These are phyloP conservation scores for Puccinellia tenuiflora DNA, from an alignment of 176 grass and related monocot species.

Conservation along the genomic window DNA sequence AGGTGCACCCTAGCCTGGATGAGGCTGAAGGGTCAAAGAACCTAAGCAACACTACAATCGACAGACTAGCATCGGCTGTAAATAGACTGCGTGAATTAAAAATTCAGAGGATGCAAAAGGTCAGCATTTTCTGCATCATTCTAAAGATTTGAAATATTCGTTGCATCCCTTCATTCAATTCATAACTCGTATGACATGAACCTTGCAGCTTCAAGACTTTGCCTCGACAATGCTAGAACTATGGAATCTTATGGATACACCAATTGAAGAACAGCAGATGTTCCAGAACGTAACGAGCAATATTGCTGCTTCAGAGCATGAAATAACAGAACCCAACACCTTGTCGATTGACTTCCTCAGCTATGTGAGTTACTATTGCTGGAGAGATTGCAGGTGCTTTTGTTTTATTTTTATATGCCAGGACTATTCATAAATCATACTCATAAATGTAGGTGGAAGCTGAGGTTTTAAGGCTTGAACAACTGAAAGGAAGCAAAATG, in stretches of 20 bases:
- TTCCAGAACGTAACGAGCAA: constrained; percentile 81
- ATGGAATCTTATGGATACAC: constrained; percentile 94
- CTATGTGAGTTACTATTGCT: constrained; percentile 42
- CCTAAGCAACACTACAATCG: constrained; percentile 60
- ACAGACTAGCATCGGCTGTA: constrained; percentile 45
- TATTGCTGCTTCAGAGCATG: constrained; percentile 70
- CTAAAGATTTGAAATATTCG: neutral
- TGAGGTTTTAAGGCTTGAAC: constrained; percentile 81
- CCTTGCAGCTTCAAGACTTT: constrained; percentile 72
- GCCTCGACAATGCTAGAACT: constrained; percentile 78
- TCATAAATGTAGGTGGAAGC: constrained; percentile 58
- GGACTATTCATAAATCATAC: constrained; percentile 5
- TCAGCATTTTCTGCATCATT: constrained; percentile 21
- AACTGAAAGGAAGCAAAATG: constrained; percentile 80
- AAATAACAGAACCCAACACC: constrained; percentile 68
- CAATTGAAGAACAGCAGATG: constrained; percentile 76
- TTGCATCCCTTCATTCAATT: neutral
- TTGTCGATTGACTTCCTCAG: constrained; percentile 66
- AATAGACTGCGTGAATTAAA: constrained; percentile 60
- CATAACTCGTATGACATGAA: constrained; percentile 9
- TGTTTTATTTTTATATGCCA: neutral
- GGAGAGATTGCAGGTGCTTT: neutral
- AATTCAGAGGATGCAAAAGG: constrained; percentile 83
- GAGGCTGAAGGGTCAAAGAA: constrained; percentile 75
- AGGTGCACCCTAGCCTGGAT: constrained; percentile 74